Evolutionary conservation across 441 rosid species (phyloP), one percentile per base, ranked within the genome.

Genomic region (Dalechampia spathulata): DNA sequence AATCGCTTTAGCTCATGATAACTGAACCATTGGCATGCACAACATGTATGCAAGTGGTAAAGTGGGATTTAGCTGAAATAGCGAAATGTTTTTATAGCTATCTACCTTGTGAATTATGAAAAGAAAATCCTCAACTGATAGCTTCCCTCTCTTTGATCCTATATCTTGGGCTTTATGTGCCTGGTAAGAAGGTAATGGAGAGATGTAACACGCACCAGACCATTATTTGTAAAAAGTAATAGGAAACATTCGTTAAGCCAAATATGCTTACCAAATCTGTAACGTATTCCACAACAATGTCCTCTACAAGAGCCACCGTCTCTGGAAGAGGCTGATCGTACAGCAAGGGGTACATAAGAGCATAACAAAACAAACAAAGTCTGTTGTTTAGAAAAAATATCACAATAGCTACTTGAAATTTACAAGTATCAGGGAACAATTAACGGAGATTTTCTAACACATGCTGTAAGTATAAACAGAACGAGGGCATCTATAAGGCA

Each of bases 251-350:
- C 49, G 7, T 40, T 4, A 11, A 26, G 5, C 61, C 40, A 61
- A 49, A 14, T 58, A 41, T 44, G 55, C 78, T 51, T 72, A 87
- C 97, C 85, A 87, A 56, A 76, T 93, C 97, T 10, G 91, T 85
- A 48, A 85, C 91, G 45, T 87, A 90, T 66, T 93, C 97, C 61
- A 93, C 85, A 45, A 87, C 95, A 72, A 93, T 85, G 70, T 93
- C 96, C 67, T 93, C 93, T 50, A 87, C 89, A 51, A 93, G 93
- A 0, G 93, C 87, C 71, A 93, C 89, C 13, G 79, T 76, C 75
- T 93, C 96, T 30, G 96, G 96, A 73, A 93, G 91, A 9, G 96
- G 93, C 99, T 90, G 82, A 61, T 55, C 23, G 64, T 12, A 46
- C 58, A 50, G 48, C 37, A 53, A 21, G 54, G 47, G 57, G 55